These are phyloP conservation scores for Linum trigynum DNA, from an alignment of 345 rosid genomes.

Conservation along the genomic window DNA sequence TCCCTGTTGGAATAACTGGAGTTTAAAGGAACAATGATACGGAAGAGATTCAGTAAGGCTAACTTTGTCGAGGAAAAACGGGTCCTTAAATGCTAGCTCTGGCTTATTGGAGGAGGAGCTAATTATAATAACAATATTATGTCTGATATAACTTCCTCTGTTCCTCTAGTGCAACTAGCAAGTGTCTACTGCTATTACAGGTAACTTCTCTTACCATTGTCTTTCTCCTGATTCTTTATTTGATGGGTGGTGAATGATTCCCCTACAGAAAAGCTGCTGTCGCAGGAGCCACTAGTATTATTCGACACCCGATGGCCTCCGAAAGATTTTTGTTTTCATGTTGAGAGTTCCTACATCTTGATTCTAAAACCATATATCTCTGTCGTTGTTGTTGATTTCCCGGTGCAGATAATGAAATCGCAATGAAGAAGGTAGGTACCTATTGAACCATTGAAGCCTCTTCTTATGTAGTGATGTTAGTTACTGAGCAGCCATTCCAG, in stretches of 20 bases:
- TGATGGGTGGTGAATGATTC: background rate
- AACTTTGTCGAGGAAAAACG: conserved; percentile 21
- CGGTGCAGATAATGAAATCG: too few species aligned
- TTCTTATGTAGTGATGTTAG: too few species aligned
- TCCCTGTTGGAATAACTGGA: conserved; percentile 22
- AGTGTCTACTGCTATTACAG: conserved; percentile 50
- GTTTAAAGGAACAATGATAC: conserved; percentile 23
- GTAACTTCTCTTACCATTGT: conserved; percentile 20
- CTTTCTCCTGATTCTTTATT: background rate
- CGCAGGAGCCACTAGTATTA: too few species aligned
- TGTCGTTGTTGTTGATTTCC: too few species aligned
- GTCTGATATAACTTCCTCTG: conserved; percentile 57
- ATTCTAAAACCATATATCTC: too few species aligned
- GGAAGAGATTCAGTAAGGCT: conserved; percentile 32
- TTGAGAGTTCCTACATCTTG: too few species aligned
- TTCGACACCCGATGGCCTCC: too few species aligned
- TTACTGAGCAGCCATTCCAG: too few species aligned
- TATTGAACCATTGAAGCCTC: too few species aligned
- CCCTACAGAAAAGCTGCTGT: background rate
- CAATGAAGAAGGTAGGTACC: too few species aligned
- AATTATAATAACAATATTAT: conserved; percentile 56
- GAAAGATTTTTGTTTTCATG: background rate
- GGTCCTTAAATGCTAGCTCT: conserved; percentile 31
- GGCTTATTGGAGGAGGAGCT: conserved; percentile 35
- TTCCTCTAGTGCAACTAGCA: conserved; percentile 81